phyloP scores from a whole-genome alignment of 208 protist species.

The Tetramitus jugosus region DNA sequence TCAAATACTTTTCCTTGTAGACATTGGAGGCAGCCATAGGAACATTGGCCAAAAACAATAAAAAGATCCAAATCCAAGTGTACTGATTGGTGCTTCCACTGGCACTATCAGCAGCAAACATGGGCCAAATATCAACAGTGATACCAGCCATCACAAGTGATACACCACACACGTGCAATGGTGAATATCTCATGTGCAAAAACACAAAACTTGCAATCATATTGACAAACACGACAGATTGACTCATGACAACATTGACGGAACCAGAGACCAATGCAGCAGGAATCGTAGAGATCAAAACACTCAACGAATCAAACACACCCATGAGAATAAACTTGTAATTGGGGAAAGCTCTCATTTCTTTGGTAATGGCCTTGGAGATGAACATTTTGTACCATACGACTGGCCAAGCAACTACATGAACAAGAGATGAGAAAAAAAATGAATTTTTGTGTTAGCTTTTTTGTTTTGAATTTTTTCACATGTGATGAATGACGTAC shows the following conservation, averaged over 20 bases:
- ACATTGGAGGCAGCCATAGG: conserved; percentile 4
- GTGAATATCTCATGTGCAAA: neutral
- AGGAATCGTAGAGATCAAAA: conserved; percentile 1
- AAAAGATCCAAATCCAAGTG: conserved; percentile 9
- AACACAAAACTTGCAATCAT: conserved; percentile 13
- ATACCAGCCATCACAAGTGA: neutral
- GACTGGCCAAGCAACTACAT: neutral
- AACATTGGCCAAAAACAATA: conserved; percentile 2
- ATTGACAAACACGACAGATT: conserved; percentile 9
- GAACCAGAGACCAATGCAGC: neutral
- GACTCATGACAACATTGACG: neutral
- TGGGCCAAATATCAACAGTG: conserved; percentile 14
- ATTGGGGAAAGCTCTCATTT: neutral
- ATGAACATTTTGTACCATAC: neutral
- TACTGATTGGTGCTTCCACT: neutral
- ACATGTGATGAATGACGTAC: no score
- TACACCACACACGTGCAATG: neutral
- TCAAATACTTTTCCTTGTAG: conserved; percentile 22
- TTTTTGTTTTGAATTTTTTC: neutral
- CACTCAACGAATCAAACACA: neutral
- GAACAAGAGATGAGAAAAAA: neutral
- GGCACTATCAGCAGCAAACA: neutral
- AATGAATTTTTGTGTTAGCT: neutral
- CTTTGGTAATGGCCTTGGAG: neutral
- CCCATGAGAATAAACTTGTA: conserved; percentile 23